Evolutionary conservation across 2,329 filamentous ascomycete genomes (phyloP).

Genomic region (Exophiala alcalophila): DNA sequence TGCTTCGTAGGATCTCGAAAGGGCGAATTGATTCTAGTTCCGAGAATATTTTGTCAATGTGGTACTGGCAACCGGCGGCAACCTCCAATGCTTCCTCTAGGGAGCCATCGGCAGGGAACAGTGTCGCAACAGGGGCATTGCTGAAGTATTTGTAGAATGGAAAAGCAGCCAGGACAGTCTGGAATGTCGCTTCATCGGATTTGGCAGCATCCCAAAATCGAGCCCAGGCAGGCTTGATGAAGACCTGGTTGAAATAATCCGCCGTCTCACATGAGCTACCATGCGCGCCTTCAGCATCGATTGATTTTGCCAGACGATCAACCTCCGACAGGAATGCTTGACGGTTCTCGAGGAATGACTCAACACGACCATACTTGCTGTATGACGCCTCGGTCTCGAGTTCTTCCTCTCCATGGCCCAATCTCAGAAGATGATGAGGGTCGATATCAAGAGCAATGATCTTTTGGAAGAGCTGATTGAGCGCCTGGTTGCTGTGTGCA

Average conservation of each 20-base stretch:
- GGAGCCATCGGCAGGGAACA: constrained; percentile 68
- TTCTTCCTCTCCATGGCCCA: constrained; percentile 95
- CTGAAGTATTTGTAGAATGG: constrained; percentile 88
- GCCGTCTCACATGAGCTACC: constrained; percentile 95
- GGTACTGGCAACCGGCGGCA: constrained; percentile 78
- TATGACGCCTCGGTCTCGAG: constrained; percentile 81
- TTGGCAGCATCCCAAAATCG: constrained; percentile 70
- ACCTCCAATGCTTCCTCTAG: constrained; percentile 70
- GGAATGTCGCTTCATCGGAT: constrained; percentile 53
- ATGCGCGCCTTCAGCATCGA: constrained; percentile 88
- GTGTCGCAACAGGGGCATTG: constrained; percentile 71
- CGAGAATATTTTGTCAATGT: constrained; percentile 85
- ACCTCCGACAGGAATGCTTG: constrained; percentile 77
- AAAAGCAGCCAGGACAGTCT: constrained; percentile 69
- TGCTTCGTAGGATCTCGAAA: constrained; percentile 86
- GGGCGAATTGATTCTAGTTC: constrained; percentile 91
- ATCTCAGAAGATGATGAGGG: constrained; percentile 82
- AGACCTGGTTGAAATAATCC: constrained; percentile 92
- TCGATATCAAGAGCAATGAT: constrained; percentile 96
- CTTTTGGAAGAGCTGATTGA: constrained; percentile 97
- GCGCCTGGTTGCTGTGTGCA: constrained; percentile 94
- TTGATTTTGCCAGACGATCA: constrained; percentile 76
- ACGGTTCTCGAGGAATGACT: constrained; percentile 89
- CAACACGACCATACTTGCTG: constrained; percentile 90
- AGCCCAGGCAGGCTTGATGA: constrained; percentile 82